Conservation (phyloP, 495 filamentous ascomycete species). For the Penicillium soppii region DNA sequence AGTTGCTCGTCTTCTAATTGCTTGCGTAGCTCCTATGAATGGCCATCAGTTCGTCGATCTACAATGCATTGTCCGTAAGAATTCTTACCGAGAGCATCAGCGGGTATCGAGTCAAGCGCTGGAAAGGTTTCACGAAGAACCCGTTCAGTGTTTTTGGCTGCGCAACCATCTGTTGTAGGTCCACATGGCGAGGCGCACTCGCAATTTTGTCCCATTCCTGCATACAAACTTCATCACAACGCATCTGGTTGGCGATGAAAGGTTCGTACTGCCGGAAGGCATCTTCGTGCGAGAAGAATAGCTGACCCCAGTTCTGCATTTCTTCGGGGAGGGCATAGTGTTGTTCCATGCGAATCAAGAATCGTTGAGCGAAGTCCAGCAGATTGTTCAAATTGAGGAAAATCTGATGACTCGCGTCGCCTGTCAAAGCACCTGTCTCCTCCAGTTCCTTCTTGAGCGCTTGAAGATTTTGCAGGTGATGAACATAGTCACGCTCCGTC, state of each 20-base stretch:
- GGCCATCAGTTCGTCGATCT: not conserved
- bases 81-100: slow-evolving; percentile 74
- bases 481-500: slow-evolving; percentile 97
- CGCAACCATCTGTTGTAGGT: slow-evolving; percentile 63
- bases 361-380: slow-evolving; percentile 90
- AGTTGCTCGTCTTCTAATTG: slow-evolving; percentile 70
- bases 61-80: not conserved
- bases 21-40: slow-evolving; percentile 78
- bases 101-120: slow-evolving; percentile 91
- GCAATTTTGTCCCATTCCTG: slow-evolving; percentile 56
- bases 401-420: slow-evolving; percentile 89
- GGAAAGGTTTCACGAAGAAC: slow-evolving; percentile 95
- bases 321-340: slow-evolving; percentile 78
- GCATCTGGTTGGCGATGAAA: slow-evolving; percentile 88
- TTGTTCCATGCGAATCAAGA: slow-evolving; percentile 91
- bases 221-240: slow-evolving; percentile 48
- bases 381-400: slow-evolving; percentile 95
- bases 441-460: slow-evolving; percentile 89
- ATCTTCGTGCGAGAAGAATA: slow-evolving; percentile 78
- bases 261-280: slow-evolving; percentile 89
- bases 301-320: slow-evolving; percentile 85
- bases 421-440: slow-evolving; percentile 80
- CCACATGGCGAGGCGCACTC: slow-evolving; percentile 50
- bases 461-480: slow-evolving; percentile 92
- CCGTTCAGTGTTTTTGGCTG: slow-evolving; percentile 66